A percentile compares a stretch with the other conserved stretches of the same genome.
Conservation (phyloP, 345 rosid genomes). For the Syzygium aqueum region DNA sequence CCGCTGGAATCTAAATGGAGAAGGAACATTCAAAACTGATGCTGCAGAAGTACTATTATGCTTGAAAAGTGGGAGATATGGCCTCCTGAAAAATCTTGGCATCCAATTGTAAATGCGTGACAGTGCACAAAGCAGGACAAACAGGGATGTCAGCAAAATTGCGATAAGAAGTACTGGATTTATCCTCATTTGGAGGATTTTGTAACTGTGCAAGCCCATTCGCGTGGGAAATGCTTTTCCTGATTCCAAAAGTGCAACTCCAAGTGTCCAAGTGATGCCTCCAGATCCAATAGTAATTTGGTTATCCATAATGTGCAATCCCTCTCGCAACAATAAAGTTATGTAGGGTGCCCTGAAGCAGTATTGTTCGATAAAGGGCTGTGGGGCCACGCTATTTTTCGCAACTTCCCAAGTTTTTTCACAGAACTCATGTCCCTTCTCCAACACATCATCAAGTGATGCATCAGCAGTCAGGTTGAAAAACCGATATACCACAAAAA, state of each 20-base stretch:
- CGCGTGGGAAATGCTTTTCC: slow-evolving; percentile 66
- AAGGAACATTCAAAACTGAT: slow-evolving; percentile 64
- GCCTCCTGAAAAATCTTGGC: slow-evolving; percentile 57
- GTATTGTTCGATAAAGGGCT: slow-evolving; percentile 97
- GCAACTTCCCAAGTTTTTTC: slow-evolving; percentile 77
- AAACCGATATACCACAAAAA: slow-evolving; percentile 85
- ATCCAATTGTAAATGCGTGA: slow-evolving; percentile 60
- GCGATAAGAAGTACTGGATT: slow-evolving; percentile 54
- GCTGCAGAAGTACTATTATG: slow-evolving; percentile 50
- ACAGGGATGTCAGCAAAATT: slow-evolving; percentile 48
- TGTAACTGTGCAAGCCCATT: slow-evolving; percentile 48
- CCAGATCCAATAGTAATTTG: slow-evolving; percentile 85
- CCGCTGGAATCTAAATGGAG: slow-evolving; percentile 70
- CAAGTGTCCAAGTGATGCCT: slow-evolving; percentile 95
- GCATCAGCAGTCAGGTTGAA: slow-evolving; percentile 79
- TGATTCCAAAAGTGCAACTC: slow-evolving; percentile 85
- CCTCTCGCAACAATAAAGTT: slow-evolving; percentile 76
- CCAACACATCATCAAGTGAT: slow-evolving; percentile 84
- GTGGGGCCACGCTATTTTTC: slow-evolving; percentile 75
- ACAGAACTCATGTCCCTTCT: slow-evolving; percentile 82
- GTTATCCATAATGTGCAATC: slow-evolving; percentile 74
- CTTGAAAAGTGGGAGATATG: slow-evolving; percentile 73
- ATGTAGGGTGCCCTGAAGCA: slow-evolving; percentile 97
- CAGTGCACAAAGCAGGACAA: slow-evolving; percentile 66
- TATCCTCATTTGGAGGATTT: slow-evolving; percentile 53